These are phyloP conservation scores for Taiozyma sp. DNA, from an alignment of 1,139 yeast species.

Conservation along the genomic window DNA sequence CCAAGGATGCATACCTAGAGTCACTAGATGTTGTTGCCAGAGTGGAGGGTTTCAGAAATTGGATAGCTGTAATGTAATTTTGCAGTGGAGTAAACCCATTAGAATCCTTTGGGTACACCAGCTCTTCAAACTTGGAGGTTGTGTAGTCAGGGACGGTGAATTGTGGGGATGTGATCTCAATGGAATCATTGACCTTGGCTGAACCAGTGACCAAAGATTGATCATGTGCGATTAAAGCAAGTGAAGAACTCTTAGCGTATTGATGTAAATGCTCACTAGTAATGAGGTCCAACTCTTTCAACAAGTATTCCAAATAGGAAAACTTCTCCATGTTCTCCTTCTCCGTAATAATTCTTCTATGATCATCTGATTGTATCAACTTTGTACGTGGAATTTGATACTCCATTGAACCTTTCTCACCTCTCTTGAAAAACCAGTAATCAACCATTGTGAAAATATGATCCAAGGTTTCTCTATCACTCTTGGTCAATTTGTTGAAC, in stretches of 20 bases:
- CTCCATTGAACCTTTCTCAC: slow-evolving; percentile 16
- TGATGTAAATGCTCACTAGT: slow-evolving; percentile 5
- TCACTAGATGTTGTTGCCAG: slow-evolving; percentile 1
- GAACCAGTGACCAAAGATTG: slow-evolving; percentile 4
- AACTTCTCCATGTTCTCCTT: slow-evolving; percentile 1
- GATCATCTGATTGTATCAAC: background rate
- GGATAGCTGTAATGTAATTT: slow-evolving; percentile 26
- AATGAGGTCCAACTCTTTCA: slow-evolving; percentile 6
- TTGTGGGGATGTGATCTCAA: slow-evolving; percentile 13
- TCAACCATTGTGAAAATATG: slow-evolving; percentile 16
- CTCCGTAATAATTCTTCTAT: background rate
- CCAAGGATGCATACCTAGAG: slow-evolving; percentile 19
- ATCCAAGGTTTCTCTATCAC: slow-evolving; percentile 9
- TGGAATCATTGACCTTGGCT: slow-evolving; percentile 10
- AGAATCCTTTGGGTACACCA: slow-evolving; percentile 24
- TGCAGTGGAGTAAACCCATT: slow-evolving; percentile 26
- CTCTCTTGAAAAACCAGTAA: slow-evolving; percentile 18
- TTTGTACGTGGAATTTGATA: slow-evolving; percentile 9
- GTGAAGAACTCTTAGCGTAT: slow-evolving; percentile 1
- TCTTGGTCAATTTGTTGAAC: slow-evolving; percentile 1
- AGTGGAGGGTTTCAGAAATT: slow-evolving; percentile 22
- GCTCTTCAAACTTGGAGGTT: slow-evolving; percentile 29
- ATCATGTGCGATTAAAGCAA: slow-evolving; percentile 1
- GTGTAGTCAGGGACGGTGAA: slow-evolving; percentile 21
- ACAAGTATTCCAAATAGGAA: slow-evolving; percentile 5